Evolutionary conservation across 495 filamentous ascomycete species (phyloP), one percentile per base, ranked within the genome.

Genomic region (Penicillium manginii): DNA sequence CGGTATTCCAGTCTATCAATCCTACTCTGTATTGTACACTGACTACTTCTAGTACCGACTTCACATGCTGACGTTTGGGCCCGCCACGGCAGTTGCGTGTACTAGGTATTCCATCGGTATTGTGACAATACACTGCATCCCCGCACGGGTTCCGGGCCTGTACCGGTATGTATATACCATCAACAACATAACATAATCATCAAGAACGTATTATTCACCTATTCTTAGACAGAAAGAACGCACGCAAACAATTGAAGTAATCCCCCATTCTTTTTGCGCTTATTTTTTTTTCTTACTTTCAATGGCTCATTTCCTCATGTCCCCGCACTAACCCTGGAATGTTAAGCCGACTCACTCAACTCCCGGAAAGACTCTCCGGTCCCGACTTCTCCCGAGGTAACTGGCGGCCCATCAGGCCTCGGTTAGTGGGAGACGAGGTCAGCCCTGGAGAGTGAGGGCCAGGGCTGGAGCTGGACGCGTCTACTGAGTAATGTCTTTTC

Each of bases 381-480:
- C 54, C 67, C 67, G 67, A 59, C 59, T 65, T 61, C 18, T 63
- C 48, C 67, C 67, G 67, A 70, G 67, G 59, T 46, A 55, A 29
- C 9, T 22, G 37, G 32, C 23, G 21, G 31, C 26, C 19, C 48
- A 37, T 31, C 57, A 60, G 56, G 62, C 58, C 64, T 68, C 60
- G 61, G 59, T 54, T 65, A 58, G 23, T 26, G 23, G 23, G 23
- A 26, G n/a, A n/a, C n/a, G n/a, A n/a, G n/a, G n/a, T n/a, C n/a
- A n/a, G 26, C 26, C 26, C 26, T 29, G 26, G 23, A 23, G 23
- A 23, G 10, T 15, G 33, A 39, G 0, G 9, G 35, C 9, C 35
- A 29, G 26, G 26, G 35, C 15, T 12, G 15, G 53, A 57, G 32
- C 54, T 50, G 22, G 46, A 29, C 21, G 23, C 19, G 8, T 29